Evolutionary conservation across 352 stramenopile species (phyloP).

Genomic region (Elongisporangium senticosum): DNA sequence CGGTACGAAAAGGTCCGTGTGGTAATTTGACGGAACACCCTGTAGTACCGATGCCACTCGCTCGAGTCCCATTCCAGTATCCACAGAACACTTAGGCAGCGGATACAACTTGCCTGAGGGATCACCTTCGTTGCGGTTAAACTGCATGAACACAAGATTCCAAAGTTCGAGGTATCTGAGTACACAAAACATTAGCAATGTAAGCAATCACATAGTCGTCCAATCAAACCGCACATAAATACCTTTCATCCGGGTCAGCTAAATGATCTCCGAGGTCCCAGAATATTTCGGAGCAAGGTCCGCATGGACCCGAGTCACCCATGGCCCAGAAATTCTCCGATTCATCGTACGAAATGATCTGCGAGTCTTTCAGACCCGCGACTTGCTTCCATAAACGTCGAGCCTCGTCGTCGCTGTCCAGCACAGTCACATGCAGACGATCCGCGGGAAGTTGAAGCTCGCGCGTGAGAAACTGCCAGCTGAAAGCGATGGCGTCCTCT

Average conservation of each 20-base stretch:
- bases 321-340: conserved; percentile 98
- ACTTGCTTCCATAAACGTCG: conserved; percentile 52
- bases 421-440: conserved; percentile 64
- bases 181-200: conserved; percentile 43
- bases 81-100: conserved; percentile 90
- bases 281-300: conserved; percentile 94
- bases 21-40: conserved; percentile 93
- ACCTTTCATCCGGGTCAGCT: conserved; percentile 68
- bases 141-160: conserved; percentile 99
- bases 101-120: conserved; percentile 49
- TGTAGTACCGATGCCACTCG: conserved; percentile 94
- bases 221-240: conserved; percentile 29
- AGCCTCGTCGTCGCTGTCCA: conserved; percentile 58
- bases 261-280: conserved; percentile 88
- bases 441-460: conserved; percentile 64
- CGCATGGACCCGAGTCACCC: conserved; percentile 92
- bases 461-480: conserved; percentile 92
- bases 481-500: conserved; percentile 91
- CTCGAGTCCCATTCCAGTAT: conserved; percentile 98
- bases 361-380: conserved; percentile 36
- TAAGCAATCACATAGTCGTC: conserved; percentile 47
- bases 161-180: conserved; percentile 90
- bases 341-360: conserved; percentile 66
- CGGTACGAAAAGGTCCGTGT: conserved; percentile 95
- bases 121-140: conserved; percentile 85